Evolutionary conservation across 371 early-diverging fungal genomes (phyloP), one percentile per base, ranked within the genome.

Genomic region (Amoeboaphelidium protococcarum): DNA sequence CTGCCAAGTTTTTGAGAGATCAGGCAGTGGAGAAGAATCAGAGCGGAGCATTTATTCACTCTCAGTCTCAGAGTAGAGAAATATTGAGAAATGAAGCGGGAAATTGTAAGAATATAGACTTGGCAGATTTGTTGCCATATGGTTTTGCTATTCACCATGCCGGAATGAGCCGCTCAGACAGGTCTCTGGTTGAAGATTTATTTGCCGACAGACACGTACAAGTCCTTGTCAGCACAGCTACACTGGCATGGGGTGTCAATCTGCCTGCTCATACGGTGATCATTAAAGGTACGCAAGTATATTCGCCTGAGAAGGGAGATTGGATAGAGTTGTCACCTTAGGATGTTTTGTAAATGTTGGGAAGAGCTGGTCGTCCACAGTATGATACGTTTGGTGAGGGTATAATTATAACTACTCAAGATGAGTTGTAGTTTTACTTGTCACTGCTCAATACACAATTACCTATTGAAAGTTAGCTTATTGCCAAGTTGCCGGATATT

Each of bases 191-290:
- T 16, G 99, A 99, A 66, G 81, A 89, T 24, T 55, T 90, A 55
- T 98, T 98, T 63, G 74, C 71, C 20, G 82, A 78, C 44, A 82
- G 84, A 1, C 80, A 84, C 48, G 66, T 99, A 51, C 78, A 84
- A 61, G 86, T 97, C 13, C 71, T 99, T 44, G 84, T 89, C 27
- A 87, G 86, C 2, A 99, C 99, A 12, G 90, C 98, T n/a, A 99
- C 99, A 0, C 67, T 99, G 45, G 99, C 99, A 25, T 98, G 98
- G 98, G 99, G 99, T 65, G 99, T 99, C 49, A 99, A 99, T 59
- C 72, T 99, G 54, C 99, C 99, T 23, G 98, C 98, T 16, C 88
- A 97, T 60, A 80, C 89, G 1, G 99, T 98, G 42, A 83, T 99
- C 46, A 94, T 99, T 61, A 95, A 92, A 65, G 98, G 98, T 12